Conservation (phyloP, 2,329 filamentous ascomycete species). For the Stagonosporopsis tanaceti region DNA sequence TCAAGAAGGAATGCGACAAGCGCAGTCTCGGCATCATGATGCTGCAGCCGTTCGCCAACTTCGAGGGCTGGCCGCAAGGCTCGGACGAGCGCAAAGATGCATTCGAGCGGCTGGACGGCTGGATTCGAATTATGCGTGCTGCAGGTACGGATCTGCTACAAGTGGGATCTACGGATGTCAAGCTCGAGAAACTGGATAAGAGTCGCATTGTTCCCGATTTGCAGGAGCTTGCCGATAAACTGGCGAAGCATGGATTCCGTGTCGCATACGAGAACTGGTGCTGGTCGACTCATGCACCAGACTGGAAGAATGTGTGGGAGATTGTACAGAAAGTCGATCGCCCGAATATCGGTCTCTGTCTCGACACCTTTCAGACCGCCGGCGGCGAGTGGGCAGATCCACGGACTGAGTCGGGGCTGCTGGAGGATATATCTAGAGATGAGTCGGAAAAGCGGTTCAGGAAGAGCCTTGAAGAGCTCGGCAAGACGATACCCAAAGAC, state of each 20-base stretch:
- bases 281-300: conserved; percentile 75
- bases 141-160: conserved; percentile 75
- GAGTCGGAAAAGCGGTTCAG: conserved; percentile 62
- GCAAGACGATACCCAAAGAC: conserved; percentile 65
- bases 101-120: conserved; percentile 69
- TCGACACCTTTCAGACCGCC: conserved; percentile 80
- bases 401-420: conserved; percentile 66
- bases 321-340: conserved; percentile 70
- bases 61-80: conserved; percentile 74
- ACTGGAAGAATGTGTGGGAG: conserved; percentile 74
- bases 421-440: conserved; percentile 58
- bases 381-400: conserved; percentile 79
- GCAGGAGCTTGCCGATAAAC: conserved; percentile 61
- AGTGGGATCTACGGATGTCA: conserved; percentile 69
- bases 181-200: conserved; percentile 61
- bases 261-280: conserved; percentile 85
- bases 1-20: conserved; percentile 63
- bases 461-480: conserved; percentile 64
- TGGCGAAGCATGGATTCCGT: conserved; percentile 64
- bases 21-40: conserved; percentile 70
- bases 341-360: conserved; percentile 74
- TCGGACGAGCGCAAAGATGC: conserved; percentile 68
- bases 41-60: conserved; percentile 78
- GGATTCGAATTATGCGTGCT: conserved; percentile 75
- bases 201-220: conserved; percentile 68